Evolutionary conservation across 768 basidiomycete genomes (phyloP).

Genomic region (Lanmaoa rubissima): DNA sequence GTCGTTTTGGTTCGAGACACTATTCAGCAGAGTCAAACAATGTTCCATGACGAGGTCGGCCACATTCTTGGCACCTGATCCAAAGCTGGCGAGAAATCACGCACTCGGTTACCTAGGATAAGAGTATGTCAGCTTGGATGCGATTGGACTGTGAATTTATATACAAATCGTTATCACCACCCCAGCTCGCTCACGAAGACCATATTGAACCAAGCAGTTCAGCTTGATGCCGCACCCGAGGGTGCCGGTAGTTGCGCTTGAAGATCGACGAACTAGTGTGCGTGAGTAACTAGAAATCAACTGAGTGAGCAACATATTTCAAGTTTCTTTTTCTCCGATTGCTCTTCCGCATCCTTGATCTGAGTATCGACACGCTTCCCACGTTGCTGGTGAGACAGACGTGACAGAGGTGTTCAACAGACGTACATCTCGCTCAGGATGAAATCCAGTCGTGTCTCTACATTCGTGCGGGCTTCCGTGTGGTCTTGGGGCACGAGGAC

Average conservation of each 20-base stretch:
- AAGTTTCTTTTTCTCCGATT: slow-evolving; percentile 75
- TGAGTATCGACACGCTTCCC: slow-evolving; percentile 81
- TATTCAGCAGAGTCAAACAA: neutral
- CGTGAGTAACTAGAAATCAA: slow-evolving; percentile 12
- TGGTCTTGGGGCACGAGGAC: slow-evolving; percentile 89
- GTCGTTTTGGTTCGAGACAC: neutral
- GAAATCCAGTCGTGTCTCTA: slow-evolving; percentile 87
- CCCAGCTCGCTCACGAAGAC: neutral
- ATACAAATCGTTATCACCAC: neutral
- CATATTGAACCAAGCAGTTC: neutral
- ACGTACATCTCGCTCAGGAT: slow-evolving; percentile 85
- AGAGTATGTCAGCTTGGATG: neutral
- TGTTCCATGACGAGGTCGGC: neutral
- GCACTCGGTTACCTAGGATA: neutral
- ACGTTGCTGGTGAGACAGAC: slow-evolving; percentile 9
- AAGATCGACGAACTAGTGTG: slow-evolving; percentile 58
- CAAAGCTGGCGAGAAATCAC: neutral
- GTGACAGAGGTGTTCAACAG: neutral
- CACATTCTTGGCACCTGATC: neutral
- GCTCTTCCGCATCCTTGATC: slow-evolving; percentile 73
- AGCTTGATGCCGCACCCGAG: slow-evolving; percentile 19
- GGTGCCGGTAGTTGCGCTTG: slow-evolving; percentile 54
- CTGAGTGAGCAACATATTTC: slow-evolving; percentile 50
- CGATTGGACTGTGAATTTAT: neutral
- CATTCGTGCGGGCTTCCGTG: slow-evolving; percentile 80